Evolutionary conservation across 2,329 filamentous ascomycete species (phyloP), one percentile per base, ranked within the genome.

Genomic region (Aspergillus chevalieri): DNA sequence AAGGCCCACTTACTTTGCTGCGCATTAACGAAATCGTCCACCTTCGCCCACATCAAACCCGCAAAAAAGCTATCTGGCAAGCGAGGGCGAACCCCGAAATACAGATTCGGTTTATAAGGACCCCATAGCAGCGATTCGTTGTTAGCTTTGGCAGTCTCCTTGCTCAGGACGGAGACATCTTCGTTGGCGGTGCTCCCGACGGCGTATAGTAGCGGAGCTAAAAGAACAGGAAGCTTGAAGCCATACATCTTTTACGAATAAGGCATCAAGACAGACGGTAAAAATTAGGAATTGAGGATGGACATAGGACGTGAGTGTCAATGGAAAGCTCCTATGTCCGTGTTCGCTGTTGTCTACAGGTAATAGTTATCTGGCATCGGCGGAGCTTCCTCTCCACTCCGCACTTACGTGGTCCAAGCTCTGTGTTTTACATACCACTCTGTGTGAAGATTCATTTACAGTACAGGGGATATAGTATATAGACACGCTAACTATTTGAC

Each of bases 81-180:
- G 51, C 90, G 81, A 43, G 92, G 89, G 17, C 89, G 81, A 33
- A 95, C 81, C 2, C 92, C 92, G 74, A 97, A 97, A 71, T 96
- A 97, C 42, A 97, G 72, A 64, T 96, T 96, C 0, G 92, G 87
- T 59, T 89, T 83, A 73, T 97, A 98, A 1, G 93, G 89, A 0
- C 93, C 93, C 93, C 93, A 98, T 74, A 97, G 78, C 60, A 98
- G 77, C 63, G 86, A 92, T 64, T 94, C 80, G 69, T 97, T 95
- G 58, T 75, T 80, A 21, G 76, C 74, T 61, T 62, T 68, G 22
- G 66, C 66, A 43, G 72, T 62, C 58, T 76, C 74, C 52, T 66
- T 65, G 50, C 61, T 63, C 51, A 70, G 55, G 46, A 64, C 46
- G 21, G 68, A 65, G 28, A 63, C 61, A 61, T 71, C 65, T 53